Percentiles rank a stretch among this genome's conserved stretches.
Evolutionary conservation across 352 stramenopile genomes (phyloP).

Genomic region (Globisporangium canariense): DNA sequence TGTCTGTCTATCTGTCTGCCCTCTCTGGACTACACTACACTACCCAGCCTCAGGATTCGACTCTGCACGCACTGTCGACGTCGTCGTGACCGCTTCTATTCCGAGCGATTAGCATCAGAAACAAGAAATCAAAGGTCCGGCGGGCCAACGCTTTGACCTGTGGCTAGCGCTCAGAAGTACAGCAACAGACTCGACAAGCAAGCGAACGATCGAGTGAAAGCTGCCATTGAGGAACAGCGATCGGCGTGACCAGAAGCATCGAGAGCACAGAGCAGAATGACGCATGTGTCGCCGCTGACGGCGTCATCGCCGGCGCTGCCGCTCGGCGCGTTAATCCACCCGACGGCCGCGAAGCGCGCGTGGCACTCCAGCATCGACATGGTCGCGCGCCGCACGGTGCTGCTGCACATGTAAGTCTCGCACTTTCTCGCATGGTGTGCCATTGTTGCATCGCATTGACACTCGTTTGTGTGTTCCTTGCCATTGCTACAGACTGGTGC

Average conservation of each 20-base stretch:
- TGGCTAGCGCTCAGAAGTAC: too few species aligned
- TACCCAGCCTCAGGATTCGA: too few species aligned
- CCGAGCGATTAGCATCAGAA: too few species aligned
- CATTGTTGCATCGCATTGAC: neutral
- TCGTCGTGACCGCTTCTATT: too few species aligned
- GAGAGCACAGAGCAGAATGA: conserved; percentile 4
- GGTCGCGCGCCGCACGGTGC: conserved; percentile 34
- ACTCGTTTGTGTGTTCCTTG: neutral
- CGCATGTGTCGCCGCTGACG: conserved; percentile 3
- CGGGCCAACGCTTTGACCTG: too few species aligned
- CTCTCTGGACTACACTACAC: too few species aligned
- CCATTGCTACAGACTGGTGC: conserved; percentile 28
- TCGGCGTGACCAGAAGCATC: neutral
- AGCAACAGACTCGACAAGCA: too few species aligned
- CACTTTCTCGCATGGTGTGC: neutral
- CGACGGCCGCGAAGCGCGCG: conserved; percentile 21
- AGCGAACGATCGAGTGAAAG: too few species aligned
- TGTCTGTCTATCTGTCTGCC: too few species aligned
- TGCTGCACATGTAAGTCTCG: conserved; percentile 51
- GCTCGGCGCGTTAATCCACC: conserved; percentile 6
- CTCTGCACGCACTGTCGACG: too few species aligned
- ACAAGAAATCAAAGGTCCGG: too few species aligned
- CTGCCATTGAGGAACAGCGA: neutral
- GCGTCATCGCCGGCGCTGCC: neutral
- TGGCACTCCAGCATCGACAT: conserved; percentile 47